phyloP scores from a whole-genome alignment of 306 rosid genomes.

The Vigna unguiculata region DNA sequence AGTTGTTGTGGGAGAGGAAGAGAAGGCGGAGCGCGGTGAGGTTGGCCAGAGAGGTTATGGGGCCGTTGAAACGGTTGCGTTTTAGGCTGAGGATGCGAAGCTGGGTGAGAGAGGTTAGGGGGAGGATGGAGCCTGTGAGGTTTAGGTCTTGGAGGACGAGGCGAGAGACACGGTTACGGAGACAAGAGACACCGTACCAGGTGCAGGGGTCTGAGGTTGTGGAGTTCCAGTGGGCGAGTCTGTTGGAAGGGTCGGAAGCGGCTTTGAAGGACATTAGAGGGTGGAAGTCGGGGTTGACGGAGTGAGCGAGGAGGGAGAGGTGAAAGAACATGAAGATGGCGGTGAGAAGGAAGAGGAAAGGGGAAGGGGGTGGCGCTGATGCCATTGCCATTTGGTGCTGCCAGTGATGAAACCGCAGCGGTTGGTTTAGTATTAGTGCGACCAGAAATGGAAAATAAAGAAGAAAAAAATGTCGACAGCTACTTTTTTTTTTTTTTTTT shows the following conservation, averaged over 20 bases:
- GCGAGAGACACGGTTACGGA: constrained; percentile 63
- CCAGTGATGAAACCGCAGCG: neutral
- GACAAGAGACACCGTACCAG: constrained; percentile 72
- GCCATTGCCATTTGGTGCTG: constrained; percentile 47
- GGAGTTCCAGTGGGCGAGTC: constrained; percentile 72
- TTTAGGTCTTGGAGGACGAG: constrained; percentile 73
- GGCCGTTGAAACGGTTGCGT: constrained; percentile 65
- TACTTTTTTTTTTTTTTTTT: too few species aligned
- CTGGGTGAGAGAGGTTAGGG: constrained; percentile 59
- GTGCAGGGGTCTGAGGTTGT: constrained; percentile 59
- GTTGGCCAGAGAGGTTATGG: constrained; percentile 71
- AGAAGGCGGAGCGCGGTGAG: constrained; percentile 68
- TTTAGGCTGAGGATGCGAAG: constrained; percentile 87
- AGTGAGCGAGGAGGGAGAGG: constrained; percentile 19
- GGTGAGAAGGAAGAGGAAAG: neutral
- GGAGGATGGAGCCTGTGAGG: constrained; percentile 62
- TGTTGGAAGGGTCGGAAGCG: constrained; percentile 56
- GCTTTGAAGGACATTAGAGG: constrained; percentile 69
- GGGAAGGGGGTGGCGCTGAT: neutral
- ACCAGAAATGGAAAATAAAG: neutral
- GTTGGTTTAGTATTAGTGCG: neutral
- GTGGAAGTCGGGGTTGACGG: constrained; percentile 51
- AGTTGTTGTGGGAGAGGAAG: constrained; percentile 66
- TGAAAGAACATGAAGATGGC: constrained; percentile 24
- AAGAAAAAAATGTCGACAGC: too few species aligned